Evolutionary conservation across 1,284 basidiomycete species (phyloP).

Genomic region (Boletus semigastroideus): DNA sequence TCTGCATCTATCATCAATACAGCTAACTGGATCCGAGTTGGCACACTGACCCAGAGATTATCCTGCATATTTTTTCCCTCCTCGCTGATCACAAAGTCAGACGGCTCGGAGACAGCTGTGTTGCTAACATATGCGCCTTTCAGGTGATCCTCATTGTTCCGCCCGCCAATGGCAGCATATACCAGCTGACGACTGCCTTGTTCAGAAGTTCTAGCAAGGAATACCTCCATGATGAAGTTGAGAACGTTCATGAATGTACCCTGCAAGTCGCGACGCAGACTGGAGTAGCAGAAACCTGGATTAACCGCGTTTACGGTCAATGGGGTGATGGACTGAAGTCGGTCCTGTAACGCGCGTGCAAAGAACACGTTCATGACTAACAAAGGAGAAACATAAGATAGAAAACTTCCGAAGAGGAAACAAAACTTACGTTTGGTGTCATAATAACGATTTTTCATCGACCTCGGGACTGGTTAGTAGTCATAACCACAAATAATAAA

Average conservation of each 20-base stretch:
- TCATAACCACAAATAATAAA: not conserved
- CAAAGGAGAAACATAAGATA: not conserved
- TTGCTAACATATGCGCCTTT: conserved; percentile 39
- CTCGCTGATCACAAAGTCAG: conserved; percentile 45
- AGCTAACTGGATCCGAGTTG: accelerated
- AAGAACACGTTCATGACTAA: conserved; percentile 31
- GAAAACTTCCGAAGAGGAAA: not conserved
- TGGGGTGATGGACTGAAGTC: conserved; percentile 17
- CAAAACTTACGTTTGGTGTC: conserved; percentile 19
- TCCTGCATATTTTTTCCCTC: conserved; percentile 42
- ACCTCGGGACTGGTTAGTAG: conserved; percentile 9
- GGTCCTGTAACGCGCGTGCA: conserved; percentile 23
- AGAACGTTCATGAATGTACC: conserved; percentile 1
- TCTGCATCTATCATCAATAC: conserved; percentile 14
- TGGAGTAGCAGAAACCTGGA: conserved; percentile 50
- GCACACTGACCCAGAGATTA: conserved; percentile 40
- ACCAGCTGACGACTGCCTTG: conserved; percentile 38
- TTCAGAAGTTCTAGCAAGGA: conserved; percentile 31
- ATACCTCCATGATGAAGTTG: conserved; percentile 10
- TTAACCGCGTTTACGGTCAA: conserved; percentile 40
- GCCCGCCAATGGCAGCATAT: conserved; percentile 29
- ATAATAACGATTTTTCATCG: conserved; percentile 15
- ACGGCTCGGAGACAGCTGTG: conserved; percentile 37
- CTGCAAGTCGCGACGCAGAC: conserved; percentile 29
- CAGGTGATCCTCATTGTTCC: conserved; percentile 31